Conservation (phyloP, 371 early-diverging fungal genomes). For the Coemansia linderi region DNA sequence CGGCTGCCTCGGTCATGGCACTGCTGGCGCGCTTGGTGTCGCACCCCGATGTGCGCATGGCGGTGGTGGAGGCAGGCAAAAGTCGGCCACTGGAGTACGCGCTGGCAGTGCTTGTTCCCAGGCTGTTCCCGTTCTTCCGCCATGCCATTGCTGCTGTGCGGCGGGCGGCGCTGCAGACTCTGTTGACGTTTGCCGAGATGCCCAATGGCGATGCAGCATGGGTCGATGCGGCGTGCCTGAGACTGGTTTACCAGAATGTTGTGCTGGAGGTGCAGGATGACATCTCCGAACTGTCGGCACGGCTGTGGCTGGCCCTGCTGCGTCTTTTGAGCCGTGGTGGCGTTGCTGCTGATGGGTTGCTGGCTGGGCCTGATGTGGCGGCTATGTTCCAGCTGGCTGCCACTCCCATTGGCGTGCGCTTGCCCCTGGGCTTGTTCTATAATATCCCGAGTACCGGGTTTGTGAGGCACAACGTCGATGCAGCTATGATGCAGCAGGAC, state of each 20-base stretch:
- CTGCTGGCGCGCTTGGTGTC: conserved; percentile 81
- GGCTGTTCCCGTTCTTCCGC: conserved; percentile 90
- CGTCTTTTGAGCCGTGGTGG: not conserved
- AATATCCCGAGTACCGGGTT: conserved; percentile 46
- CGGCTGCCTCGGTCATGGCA: conserved; percentile 92
- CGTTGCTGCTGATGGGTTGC: not conserved
- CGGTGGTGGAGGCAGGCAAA: conserved; percentile 18
- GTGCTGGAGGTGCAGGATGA: conserved; percentile 74
- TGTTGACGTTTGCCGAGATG: conserved; percentile 76
- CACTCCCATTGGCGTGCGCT: conserved; percentile 79
- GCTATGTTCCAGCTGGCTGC: conserved; percentile 59
- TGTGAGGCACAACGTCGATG: conserved; percentile 72
- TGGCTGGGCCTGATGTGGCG: conserved; percentile 8
- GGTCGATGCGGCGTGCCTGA: conserved; percentile 75
- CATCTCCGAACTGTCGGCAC: conserved; percentile 65
- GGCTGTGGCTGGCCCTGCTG: conserved; percentile 65
- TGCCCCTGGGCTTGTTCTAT: conserved; percentile 71
- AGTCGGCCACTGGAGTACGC: conserved; percentile 25
- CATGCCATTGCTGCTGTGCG: conserved; percentile 90
- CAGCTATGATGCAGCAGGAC: conserved; percentile 90
- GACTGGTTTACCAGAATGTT: conserved; percentile 87
- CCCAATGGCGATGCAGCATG: conserved; percentile 57
- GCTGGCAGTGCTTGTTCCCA: conserved; percentile 67
- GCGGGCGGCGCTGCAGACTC: conserved; percentile 77
- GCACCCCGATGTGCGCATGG: conserved; percentile 33